Evolutionary conservation across 202 grass and related monocot species (phyloP).

Genomic region (Saccharum hybrid): DNA sequence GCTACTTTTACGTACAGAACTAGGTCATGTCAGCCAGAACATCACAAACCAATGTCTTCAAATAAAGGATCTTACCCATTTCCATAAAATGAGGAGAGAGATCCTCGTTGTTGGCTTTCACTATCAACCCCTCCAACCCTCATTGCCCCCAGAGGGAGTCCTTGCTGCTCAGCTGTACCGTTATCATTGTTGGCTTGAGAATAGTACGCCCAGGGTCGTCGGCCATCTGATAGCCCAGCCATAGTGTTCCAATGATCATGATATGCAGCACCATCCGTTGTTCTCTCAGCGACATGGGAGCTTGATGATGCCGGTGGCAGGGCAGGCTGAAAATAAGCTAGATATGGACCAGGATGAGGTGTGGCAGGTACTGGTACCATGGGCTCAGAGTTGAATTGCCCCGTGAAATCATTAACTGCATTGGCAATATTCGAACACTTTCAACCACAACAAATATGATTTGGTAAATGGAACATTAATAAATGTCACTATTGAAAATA

Average conservation of each 20-base stretch:
- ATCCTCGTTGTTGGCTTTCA: slow-evolving; percentile 28
- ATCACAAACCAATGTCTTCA: slow-evolving; percentile 3
- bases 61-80: slow-evolving; percentile 42
- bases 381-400: slow-evolving; percentile 41
- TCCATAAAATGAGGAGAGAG: slow-evolving; percentile 37
- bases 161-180: slow-evolving; percentile 38
- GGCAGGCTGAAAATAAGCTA: slow-evolving; percentile 52
- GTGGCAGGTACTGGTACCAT: slow-evolving; percentile 33
- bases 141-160: slow-evolving; percentile 12
- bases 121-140: slow-evolving; percentile 39
- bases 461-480: slow-evolving; percentile 4
- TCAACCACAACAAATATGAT: slow-evolving; percentile 9
- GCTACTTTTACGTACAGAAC: not conserved
- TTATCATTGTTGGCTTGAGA: slow-evolving; percentile 42
- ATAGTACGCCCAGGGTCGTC: slow-evolving; percentile 41
- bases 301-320: slow-evolving; percentile 34
- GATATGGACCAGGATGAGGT: slow-evolving; percentile 53
- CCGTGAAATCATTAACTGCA: slow-evolving; percentile 63
- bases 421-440: slow-evolving; percentile 15
- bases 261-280: slow-evolving; percentile 32
- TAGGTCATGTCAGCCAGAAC: not conserved
- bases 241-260: slow-evolving; percentile 48
- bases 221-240: slow-evolving; percentile 31
- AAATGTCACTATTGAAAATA: slow-evolving; percentile 5
- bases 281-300: slow-evolving; percentile 33